Conservation (phyloP, 495 filamentous ascomycete genomes). For the Bombardia bombarda region DNA sequence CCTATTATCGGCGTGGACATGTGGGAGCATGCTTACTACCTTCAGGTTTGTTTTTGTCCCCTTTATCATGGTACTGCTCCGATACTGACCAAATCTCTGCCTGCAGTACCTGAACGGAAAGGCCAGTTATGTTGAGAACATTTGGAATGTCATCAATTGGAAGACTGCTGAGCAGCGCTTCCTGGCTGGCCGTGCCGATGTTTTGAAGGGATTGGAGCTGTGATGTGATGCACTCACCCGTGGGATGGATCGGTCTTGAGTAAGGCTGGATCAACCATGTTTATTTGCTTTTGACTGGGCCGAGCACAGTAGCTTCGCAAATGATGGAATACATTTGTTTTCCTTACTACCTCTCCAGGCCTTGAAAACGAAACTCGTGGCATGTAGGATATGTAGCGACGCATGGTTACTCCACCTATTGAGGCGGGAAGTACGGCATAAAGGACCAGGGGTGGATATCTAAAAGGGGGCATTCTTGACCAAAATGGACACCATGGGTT, state of each 20-base stretch:
- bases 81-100: neutral
- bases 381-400: no score
- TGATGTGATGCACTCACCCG: neutral
- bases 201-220: conserved; percentile 27
- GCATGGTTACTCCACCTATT: no score
- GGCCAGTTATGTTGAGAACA: conserved; percentile 89
- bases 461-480: no score
- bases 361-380: no score
- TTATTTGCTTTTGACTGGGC: no score
- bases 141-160: conserved; percentile 99
- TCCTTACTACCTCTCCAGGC: no score
- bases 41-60: conserved; percentile 65
- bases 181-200: conserved; percentile 26
- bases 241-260: neutral
- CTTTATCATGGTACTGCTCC: conserved; percentile 1
- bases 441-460: no score
- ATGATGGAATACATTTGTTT: no score
- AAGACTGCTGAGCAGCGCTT: conserved; percentile 86
- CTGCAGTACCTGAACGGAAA: conserved; percentile 85
- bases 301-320: no score
- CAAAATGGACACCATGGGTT: no score
- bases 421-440: no score
- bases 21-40: conserved; percentile 69
- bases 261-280: neutral
- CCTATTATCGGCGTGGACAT: conserved; percentile 92